Percentiles rank a stretch among this genome's conserved stretches.
Evolutionary conservation across 441 rosid genomes (phyloP).

Genomic region (Brassica balearica): DNA sequence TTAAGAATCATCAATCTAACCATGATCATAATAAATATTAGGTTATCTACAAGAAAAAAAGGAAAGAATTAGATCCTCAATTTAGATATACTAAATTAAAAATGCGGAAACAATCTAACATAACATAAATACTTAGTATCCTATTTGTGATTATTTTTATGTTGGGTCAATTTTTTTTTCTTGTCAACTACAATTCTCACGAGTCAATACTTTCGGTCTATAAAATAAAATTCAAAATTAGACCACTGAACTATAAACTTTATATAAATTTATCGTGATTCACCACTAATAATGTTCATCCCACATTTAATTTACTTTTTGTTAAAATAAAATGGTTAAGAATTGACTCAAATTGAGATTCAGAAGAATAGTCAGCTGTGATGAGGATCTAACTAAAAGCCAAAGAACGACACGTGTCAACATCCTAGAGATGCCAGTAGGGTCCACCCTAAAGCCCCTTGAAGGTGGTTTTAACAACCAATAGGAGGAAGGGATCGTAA

Average conservation of each 20-base stretch:
- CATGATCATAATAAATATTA: too few relatives aligned
- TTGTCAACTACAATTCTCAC: slow-evolving; percentile 1
- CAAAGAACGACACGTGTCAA: slow-evolving; percentile 35
- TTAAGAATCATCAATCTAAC: background rate
- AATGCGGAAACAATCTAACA: background rate
- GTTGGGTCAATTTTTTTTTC: background rate
- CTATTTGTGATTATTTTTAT: background rate
- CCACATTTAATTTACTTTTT: background rate
- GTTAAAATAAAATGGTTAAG: background rate
- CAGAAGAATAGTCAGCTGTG: background rate
- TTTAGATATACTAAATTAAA: background rate
- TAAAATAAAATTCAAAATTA: background rate
- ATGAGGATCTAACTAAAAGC: slow-evolving; percentile 10
- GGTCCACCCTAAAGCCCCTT: slow-evolving; percentile 22
- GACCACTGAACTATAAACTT: slow-evolving; percentile 8
- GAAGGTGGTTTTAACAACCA: slow-evolving; percentile 9
- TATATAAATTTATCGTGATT: background rate
- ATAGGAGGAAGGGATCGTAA: slow-evolving; percentile 17
- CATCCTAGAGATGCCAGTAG: slow-evolving; percentile 17
- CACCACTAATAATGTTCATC: background rate
- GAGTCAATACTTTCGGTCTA: slow-evolving; percentile 18
- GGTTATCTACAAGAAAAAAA: background rate
- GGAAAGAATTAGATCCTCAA: background rate
- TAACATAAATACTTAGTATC: background rate
- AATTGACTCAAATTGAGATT: background rate